A percentile compares a stretch with the other conserved stretches of the same genome.
Conservation (phyloP, 768 basidiomycete species). For the Termitomyces sp. region DNA sequence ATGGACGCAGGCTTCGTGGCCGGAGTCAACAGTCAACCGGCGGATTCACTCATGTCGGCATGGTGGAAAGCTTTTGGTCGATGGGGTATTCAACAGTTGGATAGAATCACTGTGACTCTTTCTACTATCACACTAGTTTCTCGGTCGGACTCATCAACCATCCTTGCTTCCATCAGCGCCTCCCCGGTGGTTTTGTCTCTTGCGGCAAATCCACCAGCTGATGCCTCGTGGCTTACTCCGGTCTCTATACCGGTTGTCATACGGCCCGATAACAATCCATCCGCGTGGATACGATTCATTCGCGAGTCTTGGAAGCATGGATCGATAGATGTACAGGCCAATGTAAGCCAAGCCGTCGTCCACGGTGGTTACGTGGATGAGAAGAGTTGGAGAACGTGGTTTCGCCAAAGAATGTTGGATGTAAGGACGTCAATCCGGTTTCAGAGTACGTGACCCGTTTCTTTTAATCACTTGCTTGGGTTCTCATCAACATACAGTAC, state of each 20-base stretch:
- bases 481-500: neutral
- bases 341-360: conserved; percentile 38
- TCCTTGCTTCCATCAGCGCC: conserved; percentile 43
- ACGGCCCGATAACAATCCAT: conserved; percentile 46
- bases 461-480: neutral
- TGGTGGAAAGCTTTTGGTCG: conserved; percentile 66
- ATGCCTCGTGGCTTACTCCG: conserved; percentile 52
- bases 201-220: conserved; percentile 43
- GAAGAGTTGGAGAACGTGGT: conserved; percentile 42
- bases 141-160: conserved; percentile 28
- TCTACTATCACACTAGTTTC: conserved; percentile 46
- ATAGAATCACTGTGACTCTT: conserved; percentile 50
- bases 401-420: conserved; percentile 36
- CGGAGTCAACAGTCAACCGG: conserved; percentile 42
- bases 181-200: conserved; percentile 53
- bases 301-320: conserved; percentile 56
- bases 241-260: conserved; percentile 48
- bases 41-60: conserved; percentile 36
- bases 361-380: conserved; percentile 43
- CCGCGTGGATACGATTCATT: conserved; percentile 43
- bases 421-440: conserved; percentile 42
- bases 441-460: conserved; percentile 39
- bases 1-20: conserved; percentile 62
- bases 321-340: conserved; percentile 35
- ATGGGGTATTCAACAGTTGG: conserved; percentile 55